Conservation (phyloP, 2,329 filamentous ascomycete genomes). For the Fusarium neocosmosporiellum region DNA sequence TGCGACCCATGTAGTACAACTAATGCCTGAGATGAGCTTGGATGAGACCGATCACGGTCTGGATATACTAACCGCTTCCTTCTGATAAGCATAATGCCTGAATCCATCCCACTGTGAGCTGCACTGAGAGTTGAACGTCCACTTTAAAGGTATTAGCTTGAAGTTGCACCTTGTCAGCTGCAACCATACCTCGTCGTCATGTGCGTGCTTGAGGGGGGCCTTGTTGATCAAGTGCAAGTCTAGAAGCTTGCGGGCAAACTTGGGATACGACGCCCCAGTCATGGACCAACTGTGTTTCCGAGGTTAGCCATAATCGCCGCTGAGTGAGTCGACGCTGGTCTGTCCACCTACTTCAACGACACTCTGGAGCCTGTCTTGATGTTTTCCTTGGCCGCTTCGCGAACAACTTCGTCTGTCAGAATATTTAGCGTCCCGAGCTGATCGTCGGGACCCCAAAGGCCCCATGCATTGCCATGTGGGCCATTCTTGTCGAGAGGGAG, state of each 20-base stretch:
- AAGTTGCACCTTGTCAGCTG: rapidly evolving
- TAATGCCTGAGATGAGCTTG: background rate
- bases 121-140: conserved; percentile 35
- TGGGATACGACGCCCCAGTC: conserved; percentile 34
- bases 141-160: background rate
- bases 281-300: conserved; percentile 17
- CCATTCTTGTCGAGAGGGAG: conserved; percentile 20
- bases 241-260: conserved; percentile 33
- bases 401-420: conserved; percentile 1
- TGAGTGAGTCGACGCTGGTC: background rate
- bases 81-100: conserved; percentile 40
- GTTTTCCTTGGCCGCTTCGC: conserved; percentile 11
- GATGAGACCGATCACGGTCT: background rate
- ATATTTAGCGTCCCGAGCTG: conserved; percentile 16
- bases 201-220: conserved; percentile 38
- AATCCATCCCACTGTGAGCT: conserved; percentile 42
- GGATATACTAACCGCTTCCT: conserved; percentile 25
- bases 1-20: conserved; percentile 43
- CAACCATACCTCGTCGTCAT: conserved; percentile 37
- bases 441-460: conserved; percentile 9
- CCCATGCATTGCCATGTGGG: conserved; percentile 15
- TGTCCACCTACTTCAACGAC: conserved; percentile 11
- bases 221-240: conserved; percentile 36
- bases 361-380: conserved; percentile 3
- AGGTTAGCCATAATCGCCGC: background rate